phyloP scores from a whole-genome alignment of 805 yeast species.

The Tetrapisispora pingtungensis region DNA sequence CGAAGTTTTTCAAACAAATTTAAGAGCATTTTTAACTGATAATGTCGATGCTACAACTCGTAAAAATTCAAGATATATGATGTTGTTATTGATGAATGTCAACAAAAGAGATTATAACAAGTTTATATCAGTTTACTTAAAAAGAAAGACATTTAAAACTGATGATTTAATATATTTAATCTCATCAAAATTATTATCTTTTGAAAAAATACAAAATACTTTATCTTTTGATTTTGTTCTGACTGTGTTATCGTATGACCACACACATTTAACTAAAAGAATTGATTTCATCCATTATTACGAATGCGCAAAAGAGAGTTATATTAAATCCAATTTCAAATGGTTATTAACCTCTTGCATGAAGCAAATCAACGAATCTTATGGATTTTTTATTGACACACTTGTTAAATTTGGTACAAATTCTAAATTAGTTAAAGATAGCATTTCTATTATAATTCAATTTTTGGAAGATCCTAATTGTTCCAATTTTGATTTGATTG shows the following conservation, averaged over 20 bases:
- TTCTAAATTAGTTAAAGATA: conserved; percentile 6
- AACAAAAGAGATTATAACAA: conserved; percentile 23
- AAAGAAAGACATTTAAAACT: conserved; percentile 19
- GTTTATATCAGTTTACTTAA: conserved; percentile 25
- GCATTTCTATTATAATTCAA: conserved; percentile 9
- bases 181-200: conserved; percentile 20
- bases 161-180: conserved; percentile 17
- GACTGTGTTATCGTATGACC: conserved; percentile 5
- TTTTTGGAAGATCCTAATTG: conserved; percentile 9
- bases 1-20: conserved; percentile 24
- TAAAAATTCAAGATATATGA: conserved; percentile 12
- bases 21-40: conserved; percentile 13
- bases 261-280: not conserved
- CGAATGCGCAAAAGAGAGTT: conserved; percentile 16
- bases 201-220: conserved; percentile 20
- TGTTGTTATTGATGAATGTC: conserved; percentile 16
- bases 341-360: conserved; percentile 11
- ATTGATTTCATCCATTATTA: conserved; percentile 11
- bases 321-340: conserved; percentile 15
- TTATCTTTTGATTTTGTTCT: conserved; percentile 14
- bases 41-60: conserved; percentile 3
- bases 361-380: conserved; percentile 6
- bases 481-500: conserved; percentile 6
- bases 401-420: conserved; percentile 16
- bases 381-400: conserved; percentile 12